Percentiles rank a stretch among this genome's conserved stretches.
phyloP scores from a whole-genome alignment of 495 filamentous ascomycete genomes.

The Saxophila tyrrhenica region DNA sequence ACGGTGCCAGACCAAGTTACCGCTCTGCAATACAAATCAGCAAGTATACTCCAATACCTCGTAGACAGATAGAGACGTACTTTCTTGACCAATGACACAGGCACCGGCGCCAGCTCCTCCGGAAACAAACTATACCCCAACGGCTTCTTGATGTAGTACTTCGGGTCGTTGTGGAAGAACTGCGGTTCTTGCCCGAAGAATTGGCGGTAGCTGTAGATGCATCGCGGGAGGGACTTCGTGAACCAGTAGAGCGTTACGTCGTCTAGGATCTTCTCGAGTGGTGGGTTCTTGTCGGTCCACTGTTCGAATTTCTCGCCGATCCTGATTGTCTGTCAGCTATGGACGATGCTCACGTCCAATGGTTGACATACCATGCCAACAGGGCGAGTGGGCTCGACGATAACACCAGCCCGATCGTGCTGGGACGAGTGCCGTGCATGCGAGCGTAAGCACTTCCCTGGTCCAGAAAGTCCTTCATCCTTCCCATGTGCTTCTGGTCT shows the following conservation, averaged over 20 bases:
- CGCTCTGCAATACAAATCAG: conserved; percentile 16
- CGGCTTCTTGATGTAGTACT: conserved; percentile 41
- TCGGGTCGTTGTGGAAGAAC: conserved; percentile 20
- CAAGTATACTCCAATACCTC: not conserved
- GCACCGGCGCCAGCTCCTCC: conserved; percentile 40
- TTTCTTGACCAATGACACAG: conserved; percentile 40
- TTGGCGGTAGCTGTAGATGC: conserved; percentile 46
- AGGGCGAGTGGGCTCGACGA: conserved; percentile 48
- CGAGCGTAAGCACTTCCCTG: conserved; percentile 42
- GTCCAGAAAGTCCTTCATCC: conserved; percentile 26
- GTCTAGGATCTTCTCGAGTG: conserved; percentile 45
- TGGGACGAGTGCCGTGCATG: conserved; percentile 48
- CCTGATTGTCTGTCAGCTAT: conserved; percentile 27
- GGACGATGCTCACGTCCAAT: not conserved
- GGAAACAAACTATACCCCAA: conserved; percentile 49
- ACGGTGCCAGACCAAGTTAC: conserved; percentile 38
- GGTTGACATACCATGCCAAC: conserved; percentile 46
- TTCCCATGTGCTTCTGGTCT: conserved; percentile 17
- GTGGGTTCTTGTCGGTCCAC: conserved; percentile 47
- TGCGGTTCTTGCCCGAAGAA: conserved; percentile 19
- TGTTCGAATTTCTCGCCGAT: conserved; percentile 57
- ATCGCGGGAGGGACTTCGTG: conserved; percentile 44
- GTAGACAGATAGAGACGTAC: not conserved
- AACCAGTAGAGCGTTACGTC: conserved; percentile 55
- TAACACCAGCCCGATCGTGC: conserved; percentile 51